Percentiles rank a stretch among this genome's conserved stretches.
Conservation (phyloP, 1,139 yeast species). For the Maudiozyma humilis region DNA sequence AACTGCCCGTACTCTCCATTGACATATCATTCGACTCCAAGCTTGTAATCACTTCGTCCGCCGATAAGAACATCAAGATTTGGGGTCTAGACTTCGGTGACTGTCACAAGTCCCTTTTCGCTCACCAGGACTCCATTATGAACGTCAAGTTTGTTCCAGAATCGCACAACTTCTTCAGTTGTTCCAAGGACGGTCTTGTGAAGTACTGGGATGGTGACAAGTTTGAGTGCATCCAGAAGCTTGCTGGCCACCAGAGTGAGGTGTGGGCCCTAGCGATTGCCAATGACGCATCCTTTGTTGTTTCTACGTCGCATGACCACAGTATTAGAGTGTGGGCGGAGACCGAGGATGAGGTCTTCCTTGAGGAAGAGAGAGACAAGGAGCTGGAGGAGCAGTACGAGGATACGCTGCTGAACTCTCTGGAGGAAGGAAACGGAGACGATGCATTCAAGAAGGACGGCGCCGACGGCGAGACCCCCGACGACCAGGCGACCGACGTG, state of each 20-base stretch:
- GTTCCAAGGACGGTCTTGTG: constrained; percentile 79
- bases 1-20: constrained; percentile 81
- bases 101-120: constrained; percentile 92
- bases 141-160: constrained; percentile 75
- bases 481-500: constrained; percentile 56
- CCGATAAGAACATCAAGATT: constrained; percentile 91
- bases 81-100: constrained; percentile 99
- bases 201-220: constrained; percentile 98
- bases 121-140: constrained; percentile 94
- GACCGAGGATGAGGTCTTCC: constrained; percentile 85
- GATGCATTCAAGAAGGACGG: constrained; percentile 29
- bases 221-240: constrained; percentile 84
- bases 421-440: constrained; percentile 53
- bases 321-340: constrained; percentile 86
- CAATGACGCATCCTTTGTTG: constrained; percentile 60
- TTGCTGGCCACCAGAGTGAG: constrained; percentile 84
- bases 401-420: constrained; percentile 56
- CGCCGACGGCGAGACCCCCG: constrained; percentile 38
- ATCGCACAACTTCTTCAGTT: constrained; percentile 80
- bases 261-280: constrained; percentile 87
- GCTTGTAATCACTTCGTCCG: constrained; percentile 82
- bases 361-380: constrained; percentile 93
- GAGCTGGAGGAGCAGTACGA: constrained; percentile 92
- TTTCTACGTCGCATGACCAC: constrained; percentile 90
- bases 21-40: constrained; percentile 88